Percentiles rank a stretch among this genome's conserved stretches.
phyloP scores from a whole-genome alignment of 108 stramenopile species.

The Cafeteria roenbergensis region DNA sequence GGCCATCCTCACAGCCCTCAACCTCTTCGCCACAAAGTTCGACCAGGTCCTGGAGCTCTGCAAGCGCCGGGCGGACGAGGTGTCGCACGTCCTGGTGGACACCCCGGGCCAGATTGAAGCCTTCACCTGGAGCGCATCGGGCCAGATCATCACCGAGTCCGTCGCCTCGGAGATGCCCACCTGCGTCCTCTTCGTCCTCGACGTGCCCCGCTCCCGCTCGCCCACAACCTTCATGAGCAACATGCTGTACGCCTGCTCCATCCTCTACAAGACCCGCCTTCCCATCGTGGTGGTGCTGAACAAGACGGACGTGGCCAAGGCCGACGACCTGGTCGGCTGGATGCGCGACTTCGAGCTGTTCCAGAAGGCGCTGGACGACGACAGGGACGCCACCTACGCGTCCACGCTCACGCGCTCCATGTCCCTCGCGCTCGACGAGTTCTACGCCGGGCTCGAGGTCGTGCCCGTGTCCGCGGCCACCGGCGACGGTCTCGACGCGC shows the following conservation, averaged over 20 bases:
- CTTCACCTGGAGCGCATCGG: slow-evolving; percentile 97
- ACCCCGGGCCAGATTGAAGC: slow-evolving; percentile 99
- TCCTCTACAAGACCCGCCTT: slow-evolving; percentile 79
- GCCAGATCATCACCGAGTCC: slow-evolving; percentile 76
- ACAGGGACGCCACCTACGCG: slow-evolving; percentile 60
- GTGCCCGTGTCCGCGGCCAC: slow-evolving; percentile 77
- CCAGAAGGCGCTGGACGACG: slow-evolving; percentile 73
- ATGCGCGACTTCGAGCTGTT: slow-evolving; percentile 92
- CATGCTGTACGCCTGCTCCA: slow-evolving; percentile 95
- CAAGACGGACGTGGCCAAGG: slow-evolving; percentile 70
- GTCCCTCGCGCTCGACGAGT: slow-evolving; percentile 85
- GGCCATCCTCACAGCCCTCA: slow-evolving; percentile 89
- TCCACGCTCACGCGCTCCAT: slow-evolving; percentile 73
- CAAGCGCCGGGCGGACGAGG: slow-evolving; percentile 56
- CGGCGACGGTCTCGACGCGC: slow-evolving; percentile 75
- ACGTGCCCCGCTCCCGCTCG: slow-evolving; percentile 77
- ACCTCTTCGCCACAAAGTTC: slow-evolving; percentile 93
- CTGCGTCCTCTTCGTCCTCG: slow-evolving; percentile 77
- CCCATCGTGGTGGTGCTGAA: slow-evolving; percentile 88
- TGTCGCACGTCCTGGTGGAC: slow-evolving; percentile 62
- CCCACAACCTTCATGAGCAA: slow-evolving; percentile 99
- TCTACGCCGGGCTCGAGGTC: slow-evolving; percentile 72
- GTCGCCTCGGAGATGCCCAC: slow-evolving; percentile 87
- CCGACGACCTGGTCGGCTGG: slow-evolving; percentile 81
- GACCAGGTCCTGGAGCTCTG: slow-evolving; percentile 86